Base-by-base conservation (phyloP, 257 asterid species). In the Coffea canephora region DNA sequence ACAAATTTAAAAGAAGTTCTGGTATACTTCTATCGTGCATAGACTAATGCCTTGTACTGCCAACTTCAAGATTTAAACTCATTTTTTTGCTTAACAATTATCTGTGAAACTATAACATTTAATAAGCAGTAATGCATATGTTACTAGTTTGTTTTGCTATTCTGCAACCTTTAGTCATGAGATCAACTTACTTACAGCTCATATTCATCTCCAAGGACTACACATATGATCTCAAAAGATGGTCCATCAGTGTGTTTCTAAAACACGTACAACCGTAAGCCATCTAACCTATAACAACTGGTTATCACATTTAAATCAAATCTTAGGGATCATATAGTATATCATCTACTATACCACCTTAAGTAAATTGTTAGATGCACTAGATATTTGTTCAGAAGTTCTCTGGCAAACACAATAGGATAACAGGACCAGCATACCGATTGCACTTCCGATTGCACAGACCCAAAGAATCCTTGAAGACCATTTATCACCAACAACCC, bases 401-500 rank as follows among this genome's bases (percentile, higher is more conserved):
- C 21, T 36, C n/a, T 77, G 31, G 31, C 11, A 50, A 76, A 79
- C 31, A 34, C 39, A 12, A 43, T 45, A 71, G 18, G 18, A 61
- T 14, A 4, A 23, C 25, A 57, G 77, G 36, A 25, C 5, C 21
- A 45, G 36, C 89, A 73, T 89, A 94, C 99, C 97, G 71, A 90
- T 74, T 67, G 97, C 97, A 88, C 95, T 93, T 79, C 97, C 97
- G 80, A 93, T 43, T 36, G 97, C 99, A 76, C 88, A 72, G 78
- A 93, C 52, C 99, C 99, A 95, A 76, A 95, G 97, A 73, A 95
- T 69, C 83, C 87, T 91, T 10, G 95, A 89, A 69, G 99, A 93
- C 98, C 97, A 93, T 88, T 80, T 91, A 80, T 95, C 98, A 79
- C 85, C 81, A 87, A 95, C 85, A 49, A 87, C 79, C 87, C 97